Percentiles rank a stretch among this genome's conserved stretches.
These are phyloP conservation scores for Aspergillus versicolor DNA, from an alignment of 2,329 filamentous ascomycete species.

Conservation along the genomic window DNA sequence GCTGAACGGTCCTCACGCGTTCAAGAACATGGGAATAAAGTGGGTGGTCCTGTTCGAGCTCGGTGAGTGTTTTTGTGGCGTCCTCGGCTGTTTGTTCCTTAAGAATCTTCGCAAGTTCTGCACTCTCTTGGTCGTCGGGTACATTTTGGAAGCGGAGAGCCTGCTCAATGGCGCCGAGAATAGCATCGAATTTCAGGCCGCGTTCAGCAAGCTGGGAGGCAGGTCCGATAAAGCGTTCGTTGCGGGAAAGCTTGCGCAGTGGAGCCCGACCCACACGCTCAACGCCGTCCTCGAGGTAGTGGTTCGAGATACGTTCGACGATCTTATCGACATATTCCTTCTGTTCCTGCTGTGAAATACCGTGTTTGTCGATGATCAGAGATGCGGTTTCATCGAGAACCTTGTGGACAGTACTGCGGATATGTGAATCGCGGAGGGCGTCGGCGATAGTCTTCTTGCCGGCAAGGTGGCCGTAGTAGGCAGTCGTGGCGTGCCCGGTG, in stretches of 20 bases:
- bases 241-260: slow-evolving; percentile 87
- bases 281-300: slow-evolving; percentile 85
- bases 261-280: slow-evolving; percentile 95
- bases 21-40: slow-evolving; percentile 73
- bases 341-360: slow-evolving; percentile 73
- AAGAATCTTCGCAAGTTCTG: slow-evolving; percentile 82
- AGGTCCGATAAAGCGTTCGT: slow-evolving; percentile 93
- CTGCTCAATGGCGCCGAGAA: slow-evolving; percentile 85
- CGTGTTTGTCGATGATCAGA: slow-evolving; percentile 84
- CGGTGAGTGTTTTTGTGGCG: slow-evolving; percentile 77
- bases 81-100: slow-evolving; percentile 69
- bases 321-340: slow-evolving; percentile 88
- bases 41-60: slow-evolving; percentile 72
- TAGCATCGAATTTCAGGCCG: slow-evolving; percentile 67
- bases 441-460: slow-evolving; percentile 88
- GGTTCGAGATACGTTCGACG: slow-evolving; percentile 89
- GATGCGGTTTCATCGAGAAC: slow-evolving; percentile 82
- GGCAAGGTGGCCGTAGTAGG: slow-evolving; percentile 88
- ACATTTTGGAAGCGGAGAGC: slow-evolving; percentile 95
- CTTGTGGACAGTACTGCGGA: slow-evolving; percentile 74
- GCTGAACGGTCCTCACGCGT: slow-evolving; percentile 80
- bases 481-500: slow-evolving; percentile 92
- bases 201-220: slow-evolving; percentile 84
- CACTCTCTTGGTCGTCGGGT: slow-evolving; percentile 84
- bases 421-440: slow-evolving; percentile 75